Percentiles rank a stretch among this genome's conserved stretches.
Conservation (phyloP, 805 yeast genomes). For the Yarrowia sp. region DNA sequence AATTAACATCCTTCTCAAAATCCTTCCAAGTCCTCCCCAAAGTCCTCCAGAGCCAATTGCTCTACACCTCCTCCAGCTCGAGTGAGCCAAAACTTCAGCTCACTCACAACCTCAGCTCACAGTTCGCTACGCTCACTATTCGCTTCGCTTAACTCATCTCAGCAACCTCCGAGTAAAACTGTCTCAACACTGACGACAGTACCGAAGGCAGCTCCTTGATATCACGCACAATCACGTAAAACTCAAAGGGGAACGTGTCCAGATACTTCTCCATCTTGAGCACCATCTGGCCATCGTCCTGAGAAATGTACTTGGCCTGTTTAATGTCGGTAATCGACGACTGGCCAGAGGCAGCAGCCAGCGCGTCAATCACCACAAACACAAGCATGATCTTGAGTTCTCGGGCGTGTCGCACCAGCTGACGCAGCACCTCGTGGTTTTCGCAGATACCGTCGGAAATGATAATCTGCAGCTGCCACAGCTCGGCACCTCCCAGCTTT, state of each 20-base stretch:
- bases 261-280: conserved; percentile 78
- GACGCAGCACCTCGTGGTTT: conserved; percentile 77
- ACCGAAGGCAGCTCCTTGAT: conserved; percentile 88
- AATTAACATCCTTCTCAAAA: not conserved
- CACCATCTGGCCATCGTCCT: conserved; percentile 63
- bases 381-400: conserved; percentile 93
- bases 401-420: conserved; percentile 85
- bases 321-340: conserved; percentile 90
- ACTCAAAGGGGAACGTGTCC: conserved; percentile 95
- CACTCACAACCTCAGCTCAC: not conserved
- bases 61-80: no score
- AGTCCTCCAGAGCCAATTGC: not conserved
- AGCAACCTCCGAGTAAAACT: conserved; percentile 77
- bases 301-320: conserved; percentile 73
- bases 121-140: not conserved
- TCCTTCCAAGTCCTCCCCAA: not conserved
- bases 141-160: conserved; percentile 27
- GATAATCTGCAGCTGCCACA: conserved; percentile 92
- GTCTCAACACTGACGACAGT: conserved; percentile 83
- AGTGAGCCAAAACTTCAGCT: no score
- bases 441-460: conserved; percentile 97
- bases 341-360: conserved; percentile 43
- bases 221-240: conserved; percentile 87
- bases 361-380: conserved; percentile 89
- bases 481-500: conserved; percentile 44